Base-by-base conservation (phyloP, 2,329 filamentous ascomycete genomes). In the Trichoderma sp. region DNA sequence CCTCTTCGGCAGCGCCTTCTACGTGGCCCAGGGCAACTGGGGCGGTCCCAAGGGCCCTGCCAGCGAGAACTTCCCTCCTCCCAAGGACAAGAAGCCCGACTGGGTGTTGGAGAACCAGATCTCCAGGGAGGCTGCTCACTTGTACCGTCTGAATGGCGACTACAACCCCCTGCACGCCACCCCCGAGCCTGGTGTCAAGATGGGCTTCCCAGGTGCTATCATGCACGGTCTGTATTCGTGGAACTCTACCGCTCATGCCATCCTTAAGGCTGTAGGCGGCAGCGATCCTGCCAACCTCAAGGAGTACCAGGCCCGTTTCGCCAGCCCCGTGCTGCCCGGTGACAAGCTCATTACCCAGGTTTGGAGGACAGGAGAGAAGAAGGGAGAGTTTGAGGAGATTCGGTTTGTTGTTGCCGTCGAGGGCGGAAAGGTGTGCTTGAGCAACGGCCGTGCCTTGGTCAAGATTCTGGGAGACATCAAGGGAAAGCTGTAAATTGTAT, bases 111-210 rank as follows among this genome's bases (percentile, higher is more conserved):
- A 90, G 80, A 89, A 93, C 80, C 92, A 95, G 84, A 95, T 93
- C 5, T 93, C 87, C 31, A 82, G 86, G 71, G 91, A 95, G 86
- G 94, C 94, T 5, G 91, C 94, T 9, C 89, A 93, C 77, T 87
- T 97, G 74, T 97, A 97, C 85, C 90, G 94, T 77, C 89, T 98
- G 68, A 98, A 97, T 80, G 95, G 95, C 78, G 95, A 98, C 86
- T 98, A 98, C 86, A 98, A 98, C 87, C 95, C 95, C 33, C 91
- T 98, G 45, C 95, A 98, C 83, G 95, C 94, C 7, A 94, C 93
- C 21, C 95, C 95, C 14, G 94, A 95, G 85, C 94, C 95, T 0
- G 95, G 95, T 76, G 86, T 90, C 84, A 93, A 95, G 86, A 97
- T 98, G 94, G 95, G 95, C 76, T 98, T 97, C 79, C 94, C 94